phyloP scores from a whole-genome alignment of 2,329 filamentous ascomycete species.

The Calonectria leucothoes region DNA sequence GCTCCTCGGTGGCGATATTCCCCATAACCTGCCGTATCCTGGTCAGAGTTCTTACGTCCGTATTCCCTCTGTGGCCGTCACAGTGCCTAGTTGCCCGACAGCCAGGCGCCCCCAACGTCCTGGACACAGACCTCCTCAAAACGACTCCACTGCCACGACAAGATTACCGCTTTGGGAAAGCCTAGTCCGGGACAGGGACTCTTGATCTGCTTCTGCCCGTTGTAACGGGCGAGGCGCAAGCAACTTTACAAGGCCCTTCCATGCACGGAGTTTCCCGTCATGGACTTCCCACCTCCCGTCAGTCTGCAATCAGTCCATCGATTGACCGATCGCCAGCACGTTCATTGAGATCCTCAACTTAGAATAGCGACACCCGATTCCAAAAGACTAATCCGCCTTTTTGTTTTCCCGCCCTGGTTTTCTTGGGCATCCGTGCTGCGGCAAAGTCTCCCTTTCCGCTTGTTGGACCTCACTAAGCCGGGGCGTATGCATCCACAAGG shows the following conservation, averaged over 20 bases:
- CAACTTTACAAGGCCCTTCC: constrained; percentile 26
- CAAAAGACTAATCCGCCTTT: constrained; percentile 27
- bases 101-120: constrained; percentile 31
- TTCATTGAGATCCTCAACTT: constrained; percentile 35
- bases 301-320: constrained; percentile 35
- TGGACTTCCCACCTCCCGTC: constrained; percentile 17
- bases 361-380: constrained; percentile 34
- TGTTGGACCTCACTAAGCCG: neutral
- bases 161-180: constrained; percentile 42
- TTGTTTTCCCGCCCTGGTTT: constrained; percentile 16
- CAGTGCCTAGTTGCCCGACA: constrained; percentile 33
- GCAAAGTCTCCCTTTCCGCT: constrained; percentile 15
- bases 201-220: constrained; percentile 40
- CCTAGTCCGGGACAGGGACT: constrained; percentile 38
- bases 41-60: constrained; percentile 23
- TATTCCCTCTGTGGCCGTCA: constrained; percentile 25
- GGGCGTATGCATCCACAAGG: constrained; percentile 13
- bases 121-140: constrained; percentile 31
- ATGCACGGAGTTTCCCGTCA: constrained; percentile 35
- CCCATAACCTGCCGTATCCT: neutral
- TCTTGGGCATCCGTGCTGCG: constrained; percentile 22
- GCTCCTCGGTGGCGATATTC: constrained; percentile 1
- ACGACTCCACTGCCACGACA: constrained; percentile 38
- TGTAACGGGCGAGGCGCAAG: constrained; percentile 29
- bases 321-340: constrained; percentile 36